Evolutionary conservation across 257 asterid species (phyloP), one percentile per base, ranked within the genome.

Genomic region (Ehretia macrophylla): DNA sequence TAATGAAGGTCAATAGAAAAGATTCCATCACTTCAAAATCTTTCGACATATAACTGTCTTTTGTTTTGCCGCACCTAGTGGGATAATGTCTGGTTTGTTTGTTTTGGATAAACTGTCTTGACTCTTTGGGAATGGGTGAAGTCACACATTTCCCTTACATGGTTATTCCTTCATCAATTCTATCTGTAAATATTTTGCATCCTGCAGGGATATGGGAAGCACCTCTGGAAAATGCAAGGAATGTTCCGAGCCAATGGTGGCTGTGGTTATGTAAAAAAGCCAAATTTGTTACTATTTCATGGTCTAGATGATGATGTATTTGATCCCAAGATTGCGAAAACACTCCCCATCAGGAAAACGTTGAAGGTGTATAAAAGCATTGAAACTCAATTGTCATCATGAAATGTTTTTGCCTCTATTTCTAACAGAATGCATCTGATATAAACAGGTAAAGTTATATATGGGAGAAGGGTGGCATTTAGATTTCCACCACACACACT

Each of bases 391-490:
- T 42, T 42, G 8, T 42, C 8, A 42, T 42, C 11, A 14, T 10
- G 47, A 4, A 38, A 42, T 10, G 12, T 42, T 11, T 42, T 42
- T 42, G 47, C 47, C 14, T 42, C 11, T 42, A 10, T 42, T 10
- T 4, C 47, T 42, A 42, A 42, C 47, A 42, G 8, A 2, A 3
- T 4, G 47, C 16, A 10, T 42, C 16, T 42, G 47, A 10, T 42
- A 22, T 42, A 44, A 57, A 35, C 69, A 78, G 84, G 84, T 75
- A 61, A 78, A 72, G 17, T 57, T 78, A 35, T 75, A 71, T 37
- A 78, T 78, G 84, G 84, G 84, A 35, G 79, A 78, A 68, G 84
- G 84, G 66, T 78, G 84, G 84, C 67, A 71, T 55, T 61, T 75
- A 58, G 84, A 78, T 59, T 78, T 78, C 50, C 51, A 32, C 11